Conservation (phyloP, 768 basidiomycete genomes). For the Megacollybia marginata region DNA sequence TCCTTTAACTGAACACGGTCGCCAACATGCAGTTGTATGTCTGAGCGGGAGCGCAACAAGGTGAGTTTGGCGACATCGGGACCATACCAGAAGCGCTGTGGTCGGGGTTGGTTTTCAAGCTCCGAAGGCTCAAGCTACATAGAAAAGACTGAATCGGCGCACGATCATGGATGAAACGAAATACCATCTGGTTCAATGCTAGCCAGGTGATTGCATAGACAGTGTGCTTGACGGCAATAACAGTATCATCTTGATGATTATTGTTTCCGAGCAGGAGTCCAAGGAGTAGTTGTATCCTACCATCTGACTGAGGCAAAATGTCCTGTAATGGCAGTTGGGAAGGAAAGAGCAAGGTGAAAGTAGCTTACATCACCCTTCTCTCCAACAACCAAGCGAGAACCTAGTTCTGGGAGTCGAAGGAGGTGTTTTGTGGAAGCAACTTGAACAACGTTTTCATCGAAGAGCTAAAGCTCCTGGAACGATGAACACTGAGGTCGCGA, state of each 20-base stretch:
- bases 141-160: constrained; percentile 4
- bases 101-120: constrained; percentile 54
- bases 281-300: constrained; percentile 37
- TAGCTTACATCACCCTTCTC: constrained; percentile 62
- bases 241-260: constrained; percentile 45
- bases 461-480: constrained; percentile 44
- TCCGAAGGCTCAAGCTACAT: constrained; percentile 51
- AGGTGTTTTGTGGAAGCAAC: constrained; percentile 47
- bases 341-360: neutral
- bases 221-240: constrained; percentile 67
- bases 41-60: constrained; percentile 51
- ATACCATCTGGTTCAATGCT: constrained; percentile 78
- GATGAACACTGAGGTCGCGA: constrained; percentile 7
- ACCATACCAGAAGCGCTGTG: constrained; percentile 70
- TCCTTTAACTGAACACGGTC: constrained; percentile 63
- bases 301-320: constrained; percentile 51
- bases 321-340: constrained; percentile 34
- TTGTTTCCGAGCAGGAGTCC: constrained; percentile 34
- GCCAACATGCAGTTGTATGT: constrained; percentile 63
- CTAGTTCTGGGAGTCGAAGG: constrained; percentile 71
- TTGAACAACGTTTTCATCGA: constrained; percentile 75
- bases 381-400: constrained; percentile 68
- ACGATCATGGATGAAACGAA: constrained; percentile 13
- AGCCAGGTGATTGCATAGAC: constrained; percentile 82
- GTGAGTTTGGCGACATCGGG: constrained; percentile 56